Conservation (phyloP, 192 early-diverging fungal genomes). For the Umbelopsis sp. region DNA sequence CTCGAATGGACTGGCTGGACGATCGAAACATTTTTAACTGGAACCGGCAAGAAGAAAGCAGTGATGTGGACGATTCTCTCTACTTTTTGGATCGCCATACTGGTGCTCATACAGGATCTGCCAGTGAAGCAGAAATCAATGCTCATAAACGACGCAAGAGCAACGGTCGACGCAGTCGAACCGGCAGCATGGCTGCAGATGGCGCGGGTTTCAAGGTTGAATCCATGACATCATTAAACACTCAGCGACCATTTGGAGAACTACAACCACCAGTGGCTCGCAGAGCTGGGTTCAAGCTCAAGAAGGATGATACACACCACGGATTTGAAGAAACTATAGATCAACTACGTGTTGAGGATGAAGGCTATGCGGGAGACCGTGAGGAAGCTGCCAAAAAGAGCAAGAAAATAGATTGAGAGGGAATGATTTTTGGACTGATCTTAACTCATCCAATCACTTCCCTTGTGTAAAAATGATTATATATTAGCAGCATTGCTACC, state of each 20-base stretch:
- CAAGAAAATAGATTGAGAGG: neutral
- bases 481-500: no score
- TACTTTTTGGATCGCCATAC: slow-evolving; percentile 49
- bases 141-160: slow-evolving; percentile 6
- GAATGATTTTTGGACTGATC: no score
- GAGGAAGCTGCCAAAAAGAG: neutral
- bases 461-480: no score
- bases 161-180: slow-evolving; percentile 28
- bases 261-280: slow-evolving; percentile 19
- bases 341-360: neutral
- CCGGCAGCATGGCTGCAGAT: slow-evolving; percentile 10
- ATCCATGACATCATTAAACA: slow-evolving; percentile 38
- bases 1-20: slow-evolving; percentile 48
- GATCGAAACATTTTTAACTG: slow-evolving; percentile 54
- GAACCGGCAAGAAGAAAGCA: slow-evolving; percentile 45
- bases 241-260: slow-evolving; percentile 2
- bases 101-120: slow-evolving; percentile 41
- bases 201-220: slow-evolving; percentile 48
- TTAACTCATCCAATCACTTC: no score
- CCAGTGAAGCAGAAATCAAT: slow-evolving; percentile 5
- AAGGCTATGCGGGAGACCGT: slow-evolving; percentile 11
- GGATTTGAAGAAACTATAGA: neutral
- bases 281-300: neutral
- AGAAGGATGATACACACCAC: neutral
- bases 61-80: slow-evolving; percentile 40